Percentiles rank a stretch among this genome's conserved stretches.
phyloP scores from a whole-genome alignment of 345 rosid genomes.

The Brassica rapa region DNA sequence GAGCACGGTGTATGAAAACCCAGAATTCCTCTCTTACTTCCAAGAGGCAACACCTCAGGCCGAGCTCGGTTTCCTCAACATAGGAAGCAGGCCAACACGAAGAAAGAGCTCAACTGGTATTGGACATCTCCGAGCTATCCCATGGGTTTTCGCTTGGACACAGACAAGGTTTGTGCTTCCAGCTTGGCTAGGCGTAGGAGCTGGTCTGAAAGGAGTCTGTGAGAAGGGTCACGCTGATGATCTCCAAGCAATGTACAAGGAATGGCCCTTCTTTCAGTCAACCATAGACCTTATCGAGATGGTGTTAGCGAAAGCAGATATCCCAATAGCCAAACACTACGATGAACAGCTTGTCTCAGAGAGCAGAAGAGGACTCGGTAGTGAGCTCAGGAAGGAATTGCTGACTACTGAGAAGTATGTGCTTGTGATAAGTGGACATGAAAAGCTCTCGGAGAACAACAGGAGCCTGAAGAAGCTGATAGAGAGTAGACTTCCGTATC shows the following conservation, averaged over 20 bases:
- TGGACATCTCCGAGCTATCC: constrained; percentile 96
- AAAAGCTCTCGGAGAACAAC: constrained; percentile 68
- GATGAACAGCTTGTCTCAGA: constrained; percentile 87
- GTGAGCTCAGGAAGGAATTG: constrained; percentile 65
- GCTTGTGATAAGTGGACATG: constrained; percentile 74
- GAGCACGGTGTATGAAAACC: constrained; percentile 81
- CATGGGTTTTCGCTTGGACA: constrained; percentile 99
- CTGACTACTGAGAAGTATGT: constrained; percentile 68
- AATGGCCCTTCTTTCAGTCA: constrained; percentile 95
- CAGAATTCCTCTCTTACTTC: constrained; percentile 86
- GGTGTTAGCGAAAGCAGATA: constrained; percentile 91
- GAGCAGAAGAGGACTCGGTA: constrained; percentile 68
- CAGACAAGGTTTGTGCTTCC: constrained; percentile 98
- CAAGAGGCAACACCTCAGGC: constrained; percentile 98
- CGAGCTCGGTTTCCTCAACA: constrained; percentile 91
- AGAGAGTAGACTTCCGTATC: constrained; percentile 86
- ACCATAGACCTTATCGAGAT: constrained; percentile 95
- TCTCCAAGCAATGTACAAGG: constrained; percentile 80
- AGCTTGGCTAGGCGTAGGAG: constrained; percentile 98
- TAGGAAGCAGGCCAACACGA: constrained; percentile 91
- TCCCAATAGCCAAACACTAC: constrained; percentile 80
- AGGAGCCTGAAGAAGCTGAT: constrained; percentile 83
- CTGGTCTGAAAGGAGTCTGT: constrained; percentile 77
- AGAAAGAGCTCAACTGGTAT: constrained; percentile 86
- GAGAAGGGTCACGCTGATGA: constrained; percentile 80